Percentiles rank a stretch among this genome's conserved stretches.
Evolutionary conservation across 352 stramenopile species (phyloP).

Genomic region (Phytophthora vignae): DNA sequence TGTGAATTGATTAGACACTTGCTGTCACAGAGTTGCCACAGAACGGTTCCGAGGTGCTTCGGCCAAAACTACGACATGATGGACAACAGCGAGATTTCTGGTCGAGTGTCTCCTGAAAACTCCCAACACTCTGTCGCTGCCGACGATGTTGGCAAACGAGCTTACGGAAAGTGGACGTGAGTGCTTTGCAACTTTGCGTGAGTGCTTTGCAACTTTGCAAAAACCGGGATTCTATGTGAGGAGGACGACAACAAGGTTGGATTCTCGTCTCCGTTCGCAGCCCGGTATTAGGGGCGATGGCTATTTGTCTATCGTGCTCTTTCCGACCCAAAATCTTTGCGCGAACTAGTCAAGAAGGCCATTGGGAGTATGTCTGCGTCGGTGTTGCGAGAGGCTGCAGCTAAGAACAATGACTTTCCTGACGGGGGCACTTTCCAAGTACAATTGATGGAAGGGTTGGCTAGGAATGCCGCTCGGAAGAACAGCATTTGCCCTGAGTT

Average conservation of each 20-base stretch:
- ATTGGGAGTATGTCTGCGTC: constrained; percentile 25
- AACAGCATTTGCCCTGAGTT: constrained; percentile 24
- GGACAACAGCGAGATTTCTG: too few relatives aligned
- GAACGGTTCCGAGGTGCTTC: too few relatives aligned
- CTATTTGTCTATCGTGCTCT: constrained; percentile 22
- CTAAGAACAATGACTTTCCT: constrained; percentile 10
- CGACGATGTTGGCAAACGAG: too few relatives aligned
- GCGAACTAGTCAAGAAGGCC: constrained; percentile 21
- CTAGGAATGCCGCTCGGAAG: neutral
- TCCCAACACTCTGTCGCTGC: too few relatives aligned
- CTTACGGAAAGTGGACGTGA: too few relatives aligned
- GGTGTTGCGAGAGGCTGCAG: constrained; percentile 4
- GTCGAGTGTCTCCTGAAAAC: too few relatives aligned
- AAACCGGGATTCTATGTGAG: constrained; percentile 12
- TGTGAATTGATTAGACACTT: too few relatives aligned
- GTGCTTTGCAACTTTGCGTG: too few relatives aligned
- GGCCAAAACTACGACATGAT: too few relatives aligned
- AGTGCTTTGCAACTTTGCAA: too few relatives aligned
- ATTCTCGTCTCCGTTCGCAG: constrained; percentile 28
- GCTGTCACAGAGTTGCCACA: too few relatives aligned
- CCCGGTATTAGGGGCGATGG: constrained; percentile 18
- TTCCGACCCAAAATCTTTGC: constrained; percentile 20
- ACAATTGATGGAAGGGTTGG: constrained; percentile 23
- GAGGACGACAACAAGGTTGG: neutral
- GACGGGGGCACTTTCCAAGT: constrained; percentile 30